phyloP scores from a whole-genome alignment of 164 flowering plant genomes.

The Piper betle region DNA sequence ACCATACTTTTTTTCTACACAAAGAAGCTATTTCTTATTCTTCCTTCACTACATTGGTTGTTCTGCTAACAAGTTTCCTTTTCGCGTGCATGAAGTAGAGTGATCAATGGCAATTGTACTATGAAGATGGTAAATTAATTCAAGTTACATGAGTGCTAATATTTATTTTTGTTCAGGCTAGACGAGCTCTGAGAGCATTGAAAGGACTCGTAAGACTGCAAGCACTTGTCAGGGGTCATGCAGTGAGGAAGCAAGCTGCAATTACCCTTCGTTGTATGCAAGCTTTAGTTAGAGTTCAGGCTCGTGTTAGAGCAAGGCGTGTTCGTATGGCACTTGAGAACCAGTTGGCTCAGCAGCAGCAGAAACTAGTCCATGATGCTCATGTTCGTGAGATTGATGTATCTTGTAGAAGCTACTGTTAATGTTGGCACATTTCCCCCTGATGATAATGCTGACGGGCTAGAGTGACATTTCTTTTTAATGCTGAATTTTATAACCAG shows the following conservation, averaged over 20 bases:
- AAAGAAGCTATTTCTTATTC: no score
- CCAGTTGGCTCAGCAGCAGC: slow-evolving; percentile 64
- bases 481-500: not conserved
- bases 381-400: slow-evolving; percentile 89
- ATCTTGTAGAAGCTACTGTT: not conserved
- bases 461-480: not conserved
- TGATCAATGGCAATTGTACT: not conserved
- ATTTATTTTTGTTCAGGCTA: slow-evolving; percentile 41
- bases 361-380: slow-evolving; percentile 65
- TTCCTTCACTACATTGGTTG: no score
- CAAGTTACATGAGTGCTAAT: not conserved
- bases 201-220: slow-evolving; percentile 97
- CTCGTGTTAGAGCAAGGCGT: slow-evolving; percentile 94
- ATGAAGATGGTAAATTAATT: no score
- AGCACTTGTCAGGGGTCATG: slow-evolving; percentile 97
- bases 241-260: slow-evolving; percentile 98
- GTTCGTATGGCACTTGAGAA: slow-evolving; percentile 88
- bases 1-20: not conserved
- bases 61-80: not conserved
- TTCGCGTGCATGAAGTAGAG: not conserved
- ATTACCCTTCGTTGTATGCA: slow-evolving; percentile 97
- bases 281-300: slow-evolving; percentile 98
- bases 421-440: not conserved
- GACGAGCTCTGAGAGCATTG: slow-evolving; percentile 86
- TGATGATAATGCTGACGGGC: not conserved